phyloP scores from a whole-genome alignment of 2,329 filamentous ascomycete species.

The Stylonectria norvegica region DNA sequence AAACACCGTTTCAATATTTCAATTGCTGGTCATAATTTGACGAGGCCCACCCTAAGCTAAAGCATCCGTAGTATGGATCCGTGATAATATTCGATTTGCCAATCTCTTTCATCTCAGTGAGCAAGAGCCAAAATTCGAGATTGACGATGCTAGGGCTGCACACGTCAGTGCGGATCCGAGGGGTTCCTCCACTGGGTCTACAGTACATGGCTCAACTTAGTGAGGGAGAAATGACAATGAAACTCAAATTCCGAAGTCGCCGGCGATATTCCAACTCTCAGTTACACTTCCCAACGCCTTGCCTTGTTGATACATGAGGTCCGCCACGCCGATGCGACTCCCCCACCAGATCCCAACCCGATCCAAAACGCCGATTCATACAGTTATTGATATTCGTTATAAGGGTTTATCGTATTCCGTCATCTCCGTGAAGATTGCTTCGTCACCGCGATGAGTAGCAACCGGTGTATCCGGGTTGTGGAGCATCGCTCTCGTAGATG shows the following conservation, averaged over 20 bases:
- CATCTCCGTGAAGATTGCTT: not conserved
- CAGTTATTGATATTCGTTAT: slow-evolving; percentile 15
- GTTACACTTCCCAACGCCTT: slow-evolving; percentile 9
- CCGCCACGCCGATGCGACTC: too few relatives aligned
- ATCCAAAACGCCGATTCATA: slow-evolving; percentile 22
- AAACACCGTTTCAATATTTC: too few relatives aligned
- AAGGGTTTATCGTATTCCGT: slow-evolving; percentile 10
- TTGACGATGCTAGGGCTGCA: slow-evolving; percentile 12
- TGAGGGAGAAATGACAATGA: too few relatives aligned
- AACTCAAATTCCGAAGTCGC: slow-evolving; percentile 9
- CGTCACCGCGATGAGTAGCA: slow-evolving; percentile 15
- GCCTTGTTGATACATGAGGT: slow-evolving; percentile 19
- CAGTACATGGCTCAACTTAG: too few relatives aligned
- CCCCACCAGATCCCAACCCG: slow-evolving; percentile 10
- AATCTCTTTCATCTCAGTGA: not conserved
- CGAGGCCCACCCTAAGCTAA: too few relatives aligned
- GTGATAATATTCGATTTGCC: too few relatives aligned
- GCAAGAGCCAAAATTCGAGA: slow-evolving; percentile 2
- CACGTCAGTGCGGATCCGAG: slow-evolving; percentile 12
- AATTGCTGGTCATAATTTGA: too few relatives aligned
- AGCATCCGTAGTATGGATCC: too few relatives aligned
- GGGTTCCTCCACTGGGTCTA: slow-evolving; percentile 7
- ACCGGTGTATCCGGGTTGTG: slow-evolving; percentile 28
- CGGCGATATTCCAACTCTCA: slow-evolving; percentile 5
- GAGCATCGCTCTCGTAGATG: slow-evolving; percentile 29